Base-by-base conservation (phyloP, 148 eudicot genomes). In the Silene conica region DNA sequence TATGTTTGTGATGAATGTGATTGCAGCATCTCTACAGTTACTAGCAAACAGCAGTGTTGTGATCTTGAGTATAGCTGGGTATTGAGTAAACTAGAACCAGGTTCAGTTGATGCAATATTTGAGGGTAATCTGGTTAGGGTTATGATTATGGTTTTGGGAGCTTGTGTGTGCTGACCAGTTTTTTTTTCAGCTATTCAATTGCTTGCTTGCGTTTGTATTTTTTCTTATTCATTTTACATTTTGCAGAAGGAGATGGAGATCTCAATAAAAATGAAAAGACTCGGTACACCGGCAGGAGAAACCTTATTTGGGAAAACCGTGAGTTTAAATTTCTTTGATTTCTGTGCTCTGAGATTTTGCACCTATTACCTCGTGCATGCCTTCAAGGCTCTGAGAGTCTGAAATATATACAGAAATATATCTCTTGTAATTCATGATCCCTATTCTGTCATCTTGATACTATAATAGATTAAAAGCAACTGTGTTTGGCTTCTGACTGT, bases 221-320 rank as follows among this genome's bases (percentile, higher is more conserved):
- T 61, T 21, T 48, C 41, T 11, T 13, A 56, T 15, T 41, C 22
- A 45, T 48, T 15, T 19, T 78, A 67, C 63, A 21, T 75, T 75
- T 28, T 72, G 77, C 89, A 95, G 98, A 82, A 81, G 67, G 92
- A 90, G 87, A 85, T 95, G 97, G 86, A 86, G 75, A 88, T 71
- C 59, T 82, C 99, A 52, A 78, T 95, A 57, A 85, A 79, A 77
- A 78, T 80, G 72, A 89, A 81, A 73, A 87, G 66, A 69, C 92
- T 95, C 70, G 99, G 99, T 52, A 88, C 80, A 67, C 99, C 99
- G 54, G 72, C 75, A 70, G 99, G 99, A 62, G 91, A 81, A 78
- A 89, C 90, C 64, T 82, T 95, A 77, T 79, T 88, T 31, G 96
- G 97, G 16, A 95, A 95, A 85, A 92, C 90, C n/a, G 99, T 95